Conservation (phyloP, 2,329 filamentous ascomycete species). For the Cladosporium sp. region DNA sequence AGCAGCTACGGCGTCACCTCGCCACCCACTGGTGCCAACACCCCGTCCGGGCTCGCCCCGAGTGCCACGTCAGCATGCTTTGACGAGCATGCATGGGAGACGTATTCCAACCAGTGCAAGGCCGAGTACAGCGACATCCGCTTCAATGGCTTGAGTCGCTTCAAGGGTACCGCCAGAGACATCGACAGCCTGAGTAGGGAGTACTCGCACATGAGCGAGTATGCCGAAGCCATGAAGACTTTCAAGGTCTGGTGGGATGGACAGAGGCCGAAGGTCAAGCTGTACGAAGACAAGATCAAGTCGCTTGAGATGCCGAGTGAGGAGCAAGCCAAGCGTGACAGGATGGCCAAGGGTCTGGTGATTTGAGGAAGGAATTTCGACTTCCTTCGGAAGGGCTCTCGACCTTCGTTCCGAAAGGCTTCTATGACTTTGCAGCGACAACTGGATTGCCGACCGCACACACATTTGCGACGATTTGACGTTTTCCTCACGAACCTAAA, state of each 20-base stretch:
- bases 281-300: constrained; percentile 26
- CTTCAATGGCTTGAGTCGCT: constrained; percentile 38
- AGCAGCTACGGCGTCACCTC: constrained; percentile 4
- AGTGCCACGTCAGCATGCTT: constrained; percentile 15
- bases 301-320: constrained; percentile 14
- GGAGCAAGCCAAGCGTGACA: constrained; percentile 14
- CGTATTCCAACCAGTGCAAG: constrained; percentile 25
- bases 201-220: constrained; percentile 10
- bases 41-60: constrained; percentile 11
- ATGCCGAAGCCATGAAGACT: not conserved
- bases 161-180: constrained; percentile 35
- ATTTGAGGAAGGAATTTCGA: constrained; percentile 6
- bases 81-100: constrained; percentile 30
- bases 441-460: not conserved
- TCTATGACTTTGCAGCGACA: too few species aligned
- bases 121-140: constrained; percentile 35
- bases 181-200: constrained; percentile 26
- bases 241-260: constrained; percentile 39
- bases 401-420: too few species aligned
- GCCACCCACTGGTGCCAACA: constrained; percentile 11
- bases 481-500: not conserved
- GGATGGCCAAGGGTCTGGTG: constrained; percentile 13
- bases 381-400: too few species aligned
- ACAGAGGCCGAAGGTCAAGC: constrained; percentile 31
- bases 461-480: not conserved